Conservation (phyloP, 441 rosid genomes). For the Gossypium davidsonii region DNA sequence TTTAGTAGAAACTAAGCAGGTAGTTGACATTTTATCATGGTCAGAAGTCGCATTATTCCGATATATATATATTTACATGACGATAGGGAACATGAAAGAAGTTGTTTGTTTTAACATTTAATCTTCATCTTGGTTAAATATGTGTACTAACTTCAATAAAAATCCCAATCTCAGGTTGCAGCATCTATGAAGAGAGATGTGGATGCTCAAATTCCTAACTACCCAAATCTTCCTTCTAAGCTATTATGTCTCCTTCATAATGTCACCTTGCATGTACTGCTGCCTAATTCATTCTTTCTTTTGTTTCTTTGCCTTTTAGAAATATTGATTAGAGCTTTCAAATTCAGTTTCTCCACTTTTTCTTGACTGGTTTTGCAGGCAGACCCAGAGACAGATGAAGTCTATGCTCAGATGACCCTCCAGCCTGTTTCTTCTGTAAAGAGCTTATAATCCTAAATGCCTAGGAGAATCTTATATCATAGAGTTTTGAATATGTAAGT, state of each 20-base stretch:
- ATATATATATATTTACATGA: not conserved
- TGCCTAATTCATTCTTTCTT: constrained; percentile 6
- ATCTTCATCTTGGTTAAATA: not conserved
- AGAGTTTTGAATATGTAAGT: constrained; percentile 13
- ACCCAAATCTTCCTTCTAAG: constrained; percentile 85
- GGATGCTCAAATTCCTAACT: constrained; percentile 70
- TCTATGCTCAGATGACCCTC: constrained; percentile 95
- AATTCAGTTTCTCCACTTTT: not conserved
- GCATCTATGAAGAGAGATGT: constrained; percentile 84
- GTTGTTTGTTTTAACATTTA: not conserved
- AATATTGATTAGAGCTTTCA: not conserved
- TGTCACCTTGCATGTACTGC: constrained; percentile 72
- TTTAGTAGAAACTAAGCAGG: not conserved
- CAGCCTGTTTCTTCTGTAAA: constrained; percentile 79
- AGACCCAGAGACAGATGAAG: constrained; percentile 92
- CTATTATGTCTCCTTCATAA: constrained; percentile 75
- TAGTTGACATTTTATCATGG: not conserved
- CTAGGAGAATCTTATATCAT: constrained; percentile 4
- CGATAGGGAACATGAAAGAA: not conserved
- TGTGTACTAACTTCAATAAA: constrained; percentile 14
- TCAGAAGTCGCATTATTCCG: not conserved
- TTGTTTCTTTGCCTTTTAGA: not conserved
- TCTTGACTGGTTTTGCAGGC: constrained; percentile 42
- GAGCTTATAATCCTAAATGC: constrained; percentile 2
- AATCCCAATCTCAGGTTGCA: constrained; percentile 57